A percentile compares a stretch with the other conserved stretches of the same genome.
phyloP scores from a whole-genome alignment of 768 basidiomycete genomes.

The Leccinellum rugosiceps region DNA sequence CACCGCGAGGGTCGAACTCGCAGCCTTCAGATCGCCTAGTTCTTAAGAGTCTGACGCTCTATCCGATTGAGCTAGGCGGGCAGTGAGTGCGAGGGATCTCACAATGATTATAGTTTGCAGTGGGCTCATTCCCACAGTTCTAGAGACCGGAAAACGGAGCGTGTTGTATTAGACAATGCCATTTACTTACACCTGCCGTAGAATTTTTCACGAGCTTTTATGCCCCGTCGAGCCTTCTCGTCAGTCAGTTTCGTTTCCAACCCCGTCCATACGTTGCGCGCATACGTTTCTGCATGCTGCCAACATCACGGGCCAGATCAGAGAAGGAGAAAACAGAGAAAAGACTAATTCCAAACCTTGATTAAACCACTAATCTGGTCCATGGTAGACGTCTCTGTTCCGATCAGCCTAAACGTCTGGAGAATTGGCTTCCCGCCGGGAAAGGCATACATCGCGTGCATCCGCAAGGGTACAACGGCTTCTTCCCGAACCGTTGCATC shows the following conservation, averaged over 20 bases:
- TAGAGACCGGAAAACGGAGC: not conserved
- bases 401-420: constrained; percentile 64
- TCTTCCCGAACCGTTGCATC: constrained; percentile 77
- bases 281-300: constrained; percentile 70
- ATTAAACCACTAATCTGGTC: constrained; percentile 49
- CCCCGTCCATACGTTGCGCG: constrained; percentile 50
- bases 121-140: too few species aligned
- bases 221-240: constrained; percentile 56
- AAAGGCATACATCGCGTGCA: constrained; percentile 68
- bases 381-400: constrained; percentile 55
- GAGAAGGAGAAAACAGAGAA: not conserved
- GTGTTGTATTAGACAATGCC: not conserved
- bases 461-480: constrained; percentile 54
- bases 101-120: not conserved
- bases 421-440: constrained; percentile 39
- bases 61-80: constrained; percentile 69
- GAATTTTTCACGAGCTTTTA: constrained; percentile 58
- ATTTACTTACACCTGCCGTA: constrained; percentile 15
- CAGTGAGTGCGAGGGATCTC: not conserved
- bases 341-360: constrained; percentile 39
- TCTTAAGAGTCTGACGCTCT: constrained; percentile 63
- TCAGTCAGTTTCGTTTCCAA: constrained; percentile 64
- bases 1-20: constrained; percentile 65
- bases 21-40: constrained; percentile 50
- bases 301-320: constrained; percentile 44